Evolutionary conservation across 2,329 filamentous ascomycete genomes (phyloP).

Genomic region (Penicillium sclerotiorum): DNA sequence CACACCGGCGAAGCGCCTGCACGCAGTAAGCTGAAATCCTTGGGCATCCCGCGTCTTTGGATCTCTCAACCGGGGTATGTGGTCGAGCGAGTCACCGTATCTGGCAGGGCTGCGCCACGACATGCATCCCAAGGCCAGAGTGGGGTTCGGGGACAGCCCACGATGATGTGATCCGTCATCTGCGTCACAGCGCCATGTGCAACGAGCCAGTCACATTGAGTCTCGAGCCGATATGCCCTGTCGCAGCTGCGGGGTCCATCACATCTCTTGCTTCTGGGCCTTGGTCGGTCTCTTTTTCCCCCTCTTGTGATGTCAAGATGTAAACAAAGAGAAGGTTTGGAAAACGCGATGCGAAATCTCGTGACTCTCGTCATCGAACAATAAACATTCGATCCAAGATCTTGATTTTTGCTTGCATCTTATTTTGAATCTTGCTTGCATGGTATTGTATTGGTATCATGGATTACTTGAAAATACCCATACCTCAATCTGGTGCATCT

Average conservation of each 20-base stretch:
- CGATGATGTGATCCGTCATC: constrained; percentile 28
- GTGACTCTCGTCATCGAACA: constrained; percentile 21
- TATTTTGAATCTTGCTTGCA: not conserved
- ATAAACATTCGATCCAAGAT: constrained; percentile 1
- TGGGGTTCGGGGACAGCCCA: constrained; percentile 18
- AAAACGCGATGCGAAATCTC: constrained; percentile 29
- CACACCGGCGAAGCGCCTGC: constrained; percentile 12
- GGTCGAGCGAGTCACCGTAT: constrained; percentile 19
- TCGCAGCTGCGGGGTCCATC: constrained; percentile 29
- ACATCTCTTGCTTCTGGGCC: constrained; percentile 19
- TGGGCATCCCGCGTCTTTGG: constrained; percentile 1
- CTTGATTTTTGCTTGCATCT: constrained; percentile 1
- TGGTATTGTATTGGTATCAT: not conserved
- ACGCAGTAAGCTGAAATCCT: constrained; percentile 7
- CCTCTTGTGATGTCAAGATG: constrained; percentile 25
- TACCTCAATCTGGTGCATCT: not conserved
- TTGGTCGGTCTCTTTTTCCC: constrained; percentile 3
- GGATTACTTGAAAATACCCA: constrained; percentile 1
- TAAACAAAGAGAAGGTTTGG: constrained; percentile 26
- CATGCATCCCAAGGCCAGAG: constrained; percentile 9
- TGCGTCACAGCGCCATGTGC: constrained; percentile 28
- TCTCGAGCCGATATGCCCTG: constrained; percentile 18
- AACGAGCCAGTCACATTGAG: constrained; percentile 21
- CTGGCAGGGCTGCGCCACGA: constrained; percentile 15
- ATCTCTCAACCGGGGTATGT: constrained; percentile 6